Percentiles rank a stretch among this genome's conserved stretches.
These are phyloP conservation scores for Diversispora epigaea DNA, from an alignment of 192 early-diverging fungal genomes.

Conservation along the genomic window DNA sequence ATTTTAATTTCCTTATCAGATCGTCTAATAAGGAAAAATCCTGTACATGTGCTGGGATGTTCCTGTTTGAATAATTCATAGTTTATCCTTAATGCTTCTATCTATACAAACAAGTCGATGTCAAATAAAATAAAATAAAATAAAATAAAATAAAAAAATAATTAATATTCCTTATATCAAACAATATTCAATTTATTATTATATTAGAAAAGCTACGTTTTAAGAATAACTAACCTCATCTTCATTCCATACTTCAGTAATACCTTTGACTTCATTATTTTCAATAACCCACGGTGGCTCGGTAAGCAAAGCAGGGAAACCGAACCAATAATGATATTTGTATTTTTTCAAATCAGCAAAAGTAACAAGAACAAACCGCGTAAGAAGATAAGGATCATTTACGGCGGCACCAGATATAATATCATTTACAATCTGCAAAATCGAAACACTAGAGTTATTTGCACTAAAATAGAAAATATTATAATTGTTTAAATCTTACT, in stretches of 20 bases:
- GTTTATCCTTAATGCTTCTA: neutral
- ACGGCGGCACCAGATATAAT: constrained; percentile 69
- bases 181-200: too few relatives aligned
- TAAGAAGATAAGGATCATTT: constrained; percentile 62
- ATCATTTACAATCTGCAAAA: constrained; percentile 64
- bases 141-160: neutral
- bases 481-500: constrained; percentile 38
- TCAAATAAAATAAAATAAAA: neutral
- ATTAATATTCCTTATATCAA: too few relatives aligned
- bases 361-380: constrained; percentile 76
- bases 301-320: constrained; percentile 82
- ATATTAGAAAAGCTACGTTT: too few relatives aligned
- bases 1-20: constrained; percentile 34
- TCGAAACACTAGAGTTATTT: neutral
- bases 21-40: constrained; percentile 42
- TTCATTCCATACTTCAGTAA: constrained; percentile 30
- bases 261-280: neutral
- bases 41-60: constrained; percentile 32
- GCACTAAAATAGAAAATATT: neutral
- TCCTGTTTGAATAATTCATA: constrained; percentile 20
- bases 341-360: constrained; percentile 97
- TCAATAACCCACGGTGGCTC: constrained; percentile 57
- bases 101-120: neutral
- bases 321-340: constrained; percentile 93
- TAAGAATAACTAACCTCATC: constrained; percentile 25